These are phyloP conservation scores for Vicia villosa DNA, from an alignment of 306 rosid genomes.

Conservation along the genomic window DNA sequence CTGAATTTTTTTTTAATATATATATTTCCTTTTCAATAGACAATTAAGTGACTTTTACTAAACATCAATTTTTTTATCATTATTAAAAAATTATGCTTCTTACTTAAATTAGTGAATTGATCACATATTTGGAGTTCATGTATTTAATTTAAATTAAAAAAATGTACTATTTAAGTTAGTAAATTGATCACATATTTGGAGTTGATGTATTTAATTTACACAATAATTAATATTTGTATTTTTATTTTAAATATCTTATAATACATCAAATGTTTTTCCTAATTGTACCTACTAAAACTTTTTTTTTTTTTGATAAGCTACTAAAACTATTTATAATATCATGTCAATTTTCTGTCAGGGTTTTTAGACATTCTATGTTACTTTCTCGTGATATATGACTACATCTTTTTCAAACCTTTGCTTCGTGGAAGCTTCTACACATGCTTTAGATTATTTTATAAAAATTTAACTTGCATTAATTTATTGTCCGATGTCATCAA, in stretches of 20 bases:
- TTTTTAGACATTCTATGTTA: not conserved
- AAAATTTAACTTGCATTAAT: not conserved
- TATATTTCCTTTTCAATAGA: not conserved
- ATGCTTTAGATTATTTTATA: not conserved
- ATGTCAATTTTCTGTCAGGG: not conserved
- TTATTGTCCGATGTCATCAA: not conserved
- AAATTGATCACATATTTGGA: no score
- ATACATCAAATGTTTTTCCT: not conserved
- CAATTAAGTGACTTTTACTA: not conserved
- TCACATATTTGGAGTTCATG: not conserved
- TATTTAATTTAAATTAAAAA: not conserved
- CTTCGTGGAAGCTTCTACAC: constrained; percentile 1
- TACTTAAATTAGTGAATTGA: not conserved
- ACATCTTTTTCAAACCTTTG: not conserved
- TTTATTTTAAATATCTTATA: not conserved
- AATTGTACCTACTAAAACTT: no score
- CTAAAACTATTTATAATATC: not conserved
- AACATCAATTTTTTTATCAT: not conserved
- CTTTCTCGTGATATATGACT: not conserved
- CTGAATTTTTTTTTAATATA: not conserved
- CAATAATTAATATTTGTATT: not conserved
- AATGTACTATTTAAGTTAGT: no score
- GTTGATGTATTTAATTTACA: no score
- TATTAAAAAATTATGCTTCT: not conserved
- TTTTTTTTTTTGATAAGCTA: no score